phyloP scores from a whole-genome alignment of 768 basidiomycete genomes.

The Amanita thiersii region DNA sequence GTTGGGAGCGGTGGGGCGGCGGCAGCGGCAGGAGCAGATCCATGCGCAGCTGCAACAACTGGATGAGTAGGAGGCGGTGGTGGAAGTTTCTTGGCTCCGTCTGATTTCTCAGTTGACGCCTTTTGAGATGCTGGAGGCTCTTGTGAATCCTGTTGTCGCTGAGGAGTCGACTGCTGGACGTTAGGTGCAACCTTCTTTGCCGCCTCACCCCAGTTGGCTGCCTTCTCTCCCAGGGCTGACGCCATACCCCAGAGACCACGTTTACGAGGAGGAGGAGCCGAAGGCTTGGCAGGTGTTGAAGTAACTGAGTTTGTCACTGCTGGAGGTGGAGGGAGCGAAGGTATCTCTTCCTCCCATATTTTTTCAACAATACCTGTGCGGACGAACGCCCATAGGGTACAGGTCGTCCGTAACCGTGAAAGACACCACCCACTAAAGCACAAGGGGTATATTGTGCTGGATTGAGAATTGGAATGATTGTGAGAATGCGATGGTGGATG shows the following conservation, averaged over 20 bases:
- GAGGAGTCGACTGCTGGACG: slow-evolving; percentile 11
- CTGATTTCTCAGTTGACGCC: background rate
- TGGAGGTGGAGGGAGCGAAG: slow-evolving; percentile 26
- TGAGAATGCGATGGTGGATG: slow-evolving; percentile 19
- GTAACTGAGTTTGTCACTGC: slow-evolving; percentile 13
- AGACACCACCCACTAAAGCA: slow-evolving; percentile 86
- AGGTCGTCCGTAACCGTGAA: slow-evolving; percentile 74
- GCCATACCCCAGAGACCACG: slow-evolving; percentile 64
- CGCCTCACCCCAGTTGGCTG: slow-evolving; percentile 44
- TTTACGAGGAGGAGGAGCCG: slow-evolving; percentile 49
- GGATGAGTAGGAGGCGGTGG: slow-evolving; percentile 21
- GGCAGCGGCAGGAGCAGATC: slow-evolving; percentile 9
- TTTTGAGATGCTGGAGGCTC: background rate
- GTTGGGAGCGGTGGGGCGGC: background rate
- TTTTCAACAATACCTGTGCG: slow-evolving; percentile 75
- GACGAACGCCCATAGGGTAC: slow-evolving; percentile 85
- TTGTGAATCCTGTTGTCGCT: slow-evolving; percentile 1
- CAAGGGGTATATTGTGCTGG: slow-evolving; percentile 63
- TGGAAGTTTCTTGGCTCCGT: slow-evolving; percentile 21
- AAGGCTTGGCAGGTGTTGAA: slow-evolving; percentile 36
- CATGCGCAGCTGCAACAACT: slow-evolving; percentile 17
- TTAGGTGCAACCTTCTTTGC: slow-evolving; percentile 9
- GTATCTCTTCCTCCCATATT: slow-evolving; percentile 79
- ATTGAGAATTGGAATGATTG: slow-evolving; percentile 21
- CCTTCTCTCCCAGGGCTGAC: slow-evolving; percentile 50